Base-by-base conservation (phyloP, 2,329 filamentous ascomycete species). In the Geosmithia putterillii region DNA sequence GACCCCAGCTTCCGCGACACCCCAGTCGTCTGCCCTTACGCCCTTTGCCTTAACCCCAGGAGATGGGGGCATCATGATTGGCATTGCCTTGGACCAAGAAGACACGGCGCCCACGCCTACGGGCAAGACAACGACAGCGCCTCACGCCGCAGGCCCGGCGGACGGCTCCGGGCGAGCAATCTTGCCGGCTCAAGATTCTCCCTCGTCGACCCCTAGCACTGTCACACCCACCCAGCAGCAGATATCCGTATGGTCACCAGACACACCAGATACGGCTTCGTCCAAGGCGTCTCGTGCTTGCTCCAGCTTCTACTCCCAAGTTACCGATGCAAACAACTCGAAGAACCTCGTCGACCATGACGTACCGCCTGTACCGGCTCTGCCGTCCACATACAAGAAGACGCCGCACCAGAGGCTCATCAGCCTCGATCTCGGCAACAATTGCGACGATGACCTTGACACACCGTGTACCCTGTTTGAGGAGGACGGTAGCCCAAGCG, bases 61-160 rank as follows among this genome's bases (percentile, higher is more conserved):
- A 45, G 78, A 83, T 51, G 70, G 77, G n/a, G 79, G 79, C 1
- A 87, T 87, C 46, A 71, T 83, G 37, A 87, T 86, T 49, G 82
- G 82, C 12, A 77, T 87, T 32, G 37, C 40, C 19, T 9, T 14
- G 10, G 28, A 32, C 3, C 6, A 32, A 12, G 37, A 17, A 18
- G 38, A 41, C 23, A n/a, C 32, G 9, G 32, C 18, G 8, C 19
- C 37, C 18, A 20, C 18, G 3, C 9, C 18, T 20, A 19, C 18
- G 14, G 12, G 14, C 6, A n/a, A 12, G 34, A n/a, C 7, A 6
- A 36, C 19, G 18, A 6, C 19, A 7, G 4, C 3, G 18, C 15
- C 19, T 14, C 37, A 19, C 7, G 17, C 40, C n/a, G 9, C 28
- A 19, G 17, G 12, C 32, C 22, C 4, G 15, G 25, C 23, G 15